These are phyloP conservation scores for Suillus subalutaceus DNA, from an alignment of 768 basidiomycete species.

Conservation along the genomic window DNA sequence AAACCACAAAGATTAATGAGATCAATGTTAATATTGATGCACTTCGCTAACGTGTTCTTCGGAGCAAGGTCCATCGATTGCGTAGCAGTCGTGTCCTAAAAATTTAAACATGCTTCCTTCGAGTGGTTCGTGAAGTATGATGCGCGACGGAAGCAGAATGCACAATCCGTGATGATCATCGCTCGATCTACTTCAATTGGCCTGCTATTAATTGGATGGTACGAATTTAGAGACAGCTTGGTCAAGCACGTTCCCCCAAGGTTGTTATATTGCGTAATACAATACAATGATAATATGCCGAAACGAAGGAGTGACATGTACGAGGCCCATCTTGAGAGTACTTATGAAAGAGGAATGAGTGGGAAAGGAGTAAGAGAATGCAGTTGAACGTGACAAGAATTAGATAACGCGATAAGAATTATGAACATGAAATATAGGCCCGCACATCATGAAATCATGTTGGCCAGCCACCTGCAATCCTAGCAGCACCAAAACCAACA, in stretches of 20 bases:
- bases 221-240: not conserved
- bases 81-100: not conserved
- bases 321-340: not conserved
- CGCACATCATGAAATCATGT: conserved; percentile 42
- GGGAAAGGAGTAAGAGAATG: not conserved
- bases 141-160: not conserved
- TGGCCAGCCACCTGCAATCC: conserved; percentile 79
- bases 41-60: not conserved
- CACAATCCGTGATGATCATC: not conserved
- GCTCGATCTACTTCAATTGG: not conserved
- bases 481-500: conserved; percentile 73
- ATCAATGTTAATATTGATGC: conserved; percentile 1
- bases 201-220: not conserved
- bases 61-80: not conserved
- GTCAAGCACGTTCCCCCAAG: not conserved
- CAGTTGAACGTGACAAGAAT: not conserved
- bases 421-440: conserved; percentile 3
- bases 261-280: not conserved
- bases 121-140: not conserved
- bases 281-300: not conserved
- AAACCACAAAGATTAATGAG: not conserved
- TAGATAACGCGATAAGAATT: conserved; percentile 8
- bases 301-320: conserved; percentile 1
- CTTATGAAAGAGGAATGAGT: not conserved
- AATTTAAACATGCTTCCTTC: not conserved